phyloP scores from a whole-genome alignment of 495 filamentous ascomycete species.

The Hypoxylon rickii region DNA sequence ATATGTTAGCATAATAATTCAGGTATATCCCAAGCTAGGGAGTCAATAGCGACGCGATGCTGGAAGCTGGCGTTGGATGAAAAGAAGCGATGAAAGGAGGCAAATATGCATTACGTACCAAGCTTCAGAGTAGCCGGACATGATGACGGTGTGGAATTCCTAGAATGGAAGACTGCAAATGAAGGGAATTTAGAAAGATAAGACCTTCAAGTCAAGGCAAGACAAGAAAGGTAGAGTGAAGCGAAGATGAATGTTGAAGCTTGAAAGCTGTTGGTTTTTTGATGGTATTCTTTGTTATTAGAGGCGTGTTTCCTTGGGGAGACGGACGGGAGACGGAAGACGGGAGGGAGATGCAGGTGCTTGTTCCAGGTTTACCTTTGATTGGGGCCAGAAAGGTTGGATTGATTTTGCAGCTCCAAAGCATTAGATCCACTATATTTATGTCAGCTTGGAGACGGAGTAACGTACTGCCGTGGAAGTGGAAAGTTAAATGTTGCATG shows the following conservation, averaged over 20 bases:
- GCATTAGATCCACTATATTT: conserved; percentile 23
- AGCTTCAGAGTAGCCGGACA: conserved; percentile 50
- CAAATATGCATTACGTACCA: conserved; percentile 40
- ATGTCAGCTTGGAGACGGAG: conserved; percentile 13
- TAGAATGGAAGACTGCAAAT: conserved; percentile 21
- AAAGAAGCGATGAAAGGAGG: conserved; percentile 28
- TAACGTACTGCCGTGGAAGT: conserved; percentile 12
- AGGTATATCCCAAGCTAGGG: conserved; percentile 1
- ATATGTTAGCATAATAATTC: conserved; percentile 17
- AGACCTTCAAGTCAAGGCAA: conserved; percentile 2
- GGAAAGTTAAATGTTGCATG: no score
- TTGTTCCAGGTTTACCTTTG: conserved; percentile 50
- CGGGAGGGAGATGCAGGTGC: conserved; percentile 34
- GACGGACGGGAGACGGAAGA: background rate
- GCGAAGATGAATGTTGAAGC: conserved; percentile 29
- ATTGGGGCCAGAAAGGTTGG: conserved; percentile 39
- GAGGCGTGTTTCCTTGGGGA: conserved; percentile 26
- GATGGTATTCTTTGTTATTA: conserved; percentile 17
- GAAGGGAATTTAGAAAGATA: conserved; percentile 6
- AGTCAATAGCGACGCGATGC: conserved; percentile 3
- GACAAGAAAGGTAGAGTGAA: conserved; percentile 10
- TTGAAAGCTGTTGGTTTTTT: conserved; percentile 7
- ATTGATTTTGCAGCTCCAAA: conserved; percentile 33
- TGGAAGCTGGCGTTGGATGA: conserved; percentile 36
- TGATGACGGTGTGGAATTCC: conserved; percentile 46